Evolutionary conservation across 106 monocot genomes (phyloP).

Genomic region (Triglochin maritima): DNA sequence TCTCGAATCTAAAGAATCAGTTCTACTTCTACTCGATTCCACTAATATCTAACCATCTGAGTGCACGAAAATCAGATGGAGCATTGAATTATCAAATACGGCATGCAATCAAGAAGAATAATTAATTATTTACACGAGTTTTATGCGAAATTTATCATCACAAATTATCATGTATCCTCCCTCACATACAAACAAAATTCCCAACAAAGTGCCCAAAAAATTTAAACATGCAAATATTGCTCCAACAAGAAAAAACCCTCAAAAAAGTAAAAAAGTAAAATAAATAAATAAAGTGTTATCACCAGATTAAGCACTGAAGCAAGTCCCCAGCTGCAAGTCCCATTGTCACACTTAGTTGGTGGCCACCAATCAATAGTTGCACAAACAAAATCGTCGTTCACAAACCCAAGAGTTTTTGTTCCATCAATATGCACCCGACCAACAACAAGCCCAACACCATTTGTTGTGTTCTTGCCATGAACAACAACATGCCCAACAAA

Average conservation of each 20-base stretch:
- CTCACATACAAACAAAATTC: not conserved
- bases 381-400: slow-evolving; percentile 70
- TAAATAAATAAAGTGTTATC: not conserved
- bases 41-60: not conserved
- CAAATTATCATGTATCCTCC: not conserved
- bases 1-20: not conserved
- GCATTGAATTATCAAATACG: not conserved
- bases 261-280: not conserved
- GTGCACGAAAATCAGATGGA: too few relatives aligned
- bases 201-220: not conserved
- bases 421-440: slow-evolving; percentile 42
- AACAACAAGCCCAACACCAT: slow-evolving; percentile 11
- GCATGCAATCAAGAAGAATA: not conserved
- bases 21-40: not conserved
- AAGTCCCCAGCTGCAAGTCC: slow-evolving; percentile 82
- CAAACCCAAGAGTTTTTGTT: slow-evolving; percentile 36
- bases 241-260: not conserved
- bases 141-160: not conserved
- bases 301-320: slow-evolving; percentile 91
- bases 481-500: not conserved
- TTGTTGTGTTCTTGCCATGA: not conserved
- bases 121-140: not conserved
- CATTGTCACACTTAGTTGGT: slow-evolving; percentile 95
- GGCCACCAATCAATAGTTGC: slow-evolving; percentile 99
- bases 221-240: too few relatives aligned